Base-by-base conservation (phyloP, 2,329 filamentous ascomycete genomes). In the Zasmidium cellare region DNA sequence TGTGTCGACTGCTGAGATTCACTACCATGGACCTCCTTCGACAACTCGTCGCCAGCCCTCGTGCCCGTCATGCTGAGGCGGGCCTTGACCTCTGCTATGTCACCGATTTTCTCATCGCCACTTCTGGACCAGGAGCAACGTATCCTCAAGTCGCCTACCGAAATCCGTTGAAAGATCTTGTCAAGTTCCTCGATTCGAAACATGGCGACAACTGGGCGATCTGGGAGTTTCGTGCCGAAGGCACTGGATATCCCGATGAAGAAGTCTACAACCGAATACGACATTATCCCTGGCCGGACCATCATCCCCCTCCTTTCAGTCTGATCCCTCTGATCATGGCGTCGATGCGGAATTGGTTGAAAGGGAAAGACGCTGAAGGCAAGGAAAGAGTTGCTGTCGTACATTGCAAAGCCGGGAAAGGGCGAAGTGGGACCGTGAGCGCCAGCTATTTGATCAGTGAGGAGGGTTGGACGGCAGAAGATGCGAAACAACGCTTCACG, bases 341-440 rank as follows among this genome's bases (percentile, higher is more conserved):
- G 1, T 90, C 89, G 68, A 97, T 99, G 92, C 84, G 90, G 59
- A 90, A 93, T 69, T 97, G 93, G 91, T 73, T 96, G 53, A 79
- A 82, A 48, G 82, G 82, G 14, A 78, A 79, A 9, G 77, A 80
- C 12, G 67, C 78, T 1, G 63, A 69, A 54, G 55, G 58, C 5
- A 69, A 73, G 22, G 77, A 79, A 38, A 81, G 91, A 31, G 91
- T 97, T 0, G 88, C 88, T 0, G 92, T 97, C 6, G 91, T 97
- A 7, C 94, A 99, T 75, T 97, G 94, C 79, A 97, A 97, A 73
- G 94, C 94, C 1, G 94, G 94, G 2, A 99, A 99, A 75, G 94
- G 94, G 1, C 83, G 94, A 51, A 96, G 91, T 64, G 94, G 94
- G 3, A 96, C 91, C 0, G 86, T 91, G 67, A 87, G 88, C 25